Conservation (phyloP, 176 grass and related monocot species). For the Aegilops longissima region DNA sequence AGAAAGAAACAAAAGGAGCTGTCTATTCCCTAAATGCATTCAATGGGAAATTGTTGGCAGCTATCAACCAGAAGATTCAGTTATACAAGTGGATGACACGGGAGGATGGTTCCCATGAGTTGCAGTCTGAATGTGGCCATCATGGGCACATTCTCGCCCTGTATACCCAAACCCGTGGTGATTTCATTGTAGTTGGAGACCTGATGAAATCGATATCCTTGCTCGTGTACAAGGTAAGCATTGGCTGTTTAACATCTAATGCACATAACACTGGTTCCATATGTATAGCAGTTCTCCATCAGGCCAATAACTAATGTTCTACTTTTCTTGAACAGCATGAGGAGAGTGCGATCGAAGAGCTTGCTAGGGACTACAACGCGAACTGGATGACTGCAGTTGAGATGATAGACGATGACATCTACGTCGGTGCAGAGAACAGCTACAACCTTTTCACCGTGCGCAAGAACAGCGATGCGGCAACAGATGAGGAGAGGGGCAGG, state of each 20-base stretch:
- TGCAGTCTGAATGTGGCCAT: slow-evolving; percentile 90
- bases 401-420: slow-evolving; percentile 90
- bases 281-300: not conserved
- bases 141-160: slow-evolving; percentile 87
- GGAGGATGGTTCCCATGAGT: slow-evolving; percentile 71
- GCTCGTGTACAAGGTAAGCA: slow-evolving; percentile 81
- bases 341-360: slow-evolving; percentile 85
- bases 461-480: slow-evolving; percentile 93
- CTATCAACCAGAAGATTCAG: slow-evolving; percentile 97
- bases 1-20: slow-evolving; percentile 93
- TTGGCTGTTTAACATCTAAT: not conserved
- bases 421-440: slow-evolving; percentile 88
- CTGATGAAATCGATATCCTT: slow-evolving; percentile 95
- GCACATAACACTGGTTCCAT: not conserved
- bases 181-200: slow-evolving; percentile 97
- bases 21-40: slow-evolving; percentile 90
- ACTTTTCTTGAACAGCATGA: slow-evolving; percentile 53
- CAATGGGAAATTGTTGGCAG: slow-evolving; percentile 91
- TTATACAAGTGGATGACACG: slow-evolving; percentile 75
- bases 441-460: slow-evolving; percentile 83
- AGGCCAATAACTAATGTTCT: not conserved
- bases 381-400: slow-evolving; percentile 98
- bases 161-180: slow-evolving; percentile 89
- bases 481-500: slow-evolving; percentile 77
- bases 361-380: slow-evolving; percentile 81